Evolutionary conservation across 1,284 basidiomycete genomes (phyloP).

Genomic region (Moesziomyces globuligerus): DNA sequence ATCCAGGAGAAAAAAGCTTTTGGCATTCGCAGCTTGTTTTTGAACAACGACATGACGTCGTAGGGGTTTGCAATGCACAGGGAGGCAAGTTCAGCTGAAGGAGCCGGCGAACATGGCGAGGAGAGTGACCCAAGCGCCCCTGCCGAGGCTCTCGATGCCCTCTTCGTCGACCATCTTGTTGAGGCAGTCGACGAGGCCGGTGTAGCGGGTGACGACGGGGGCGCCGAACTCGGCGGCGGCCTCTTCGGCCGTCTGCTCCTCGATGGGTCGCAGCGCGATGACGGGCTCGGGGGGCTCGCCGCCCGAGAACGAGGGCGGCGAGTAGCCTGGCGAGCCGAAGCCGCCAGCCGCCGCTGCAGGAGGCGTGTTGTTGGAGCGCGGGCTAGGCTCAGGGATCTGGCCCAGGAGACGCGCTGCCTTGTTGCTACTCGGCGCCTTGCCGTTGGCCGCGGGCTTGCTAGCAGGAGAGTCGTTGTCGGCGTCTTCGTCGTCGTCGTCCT

Average conservation of each 20-base stretch:
- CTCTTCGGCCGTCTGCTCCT: slow-evolving; percentile 51
- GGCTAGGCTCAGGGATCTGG: neutral
- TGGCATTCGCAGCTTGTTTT: too few species aligned
- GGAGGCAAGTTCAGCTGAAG: slow-evolving; percentile 38
- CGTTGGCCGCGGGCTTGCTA: slow-evolving; percentile 4
- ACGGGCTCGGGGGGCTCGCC: slow-evolving; percentile 64
- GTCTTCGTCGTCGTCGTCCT: slow-evolving; percentile 56
- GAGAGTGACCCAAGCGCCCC: slow-evolving; percentile 62
- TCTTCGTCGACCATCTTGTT: slow-evolving; percentile 65
- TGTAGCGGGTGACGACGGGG: slow-evolving; percentile 59
- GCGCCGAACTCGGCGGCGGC: slow-evolving; percentile 62
- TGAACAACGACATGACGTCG: neutral
- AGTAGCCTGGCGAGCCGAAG: slow-evolving; percentile 19
- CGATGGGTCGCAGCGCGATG: slow-evolving; percentile 64
- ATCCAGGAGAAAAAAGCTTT: too few species aligned
- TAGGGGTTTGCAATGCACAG: neutral
- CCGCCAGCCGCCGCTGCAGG: neutral
- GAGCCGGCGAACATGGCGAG: slow-evolving; percentile 53
- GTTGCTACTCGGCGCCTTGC: neutral
- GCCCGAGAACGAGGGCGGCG: slow-evolving; percentile 18
- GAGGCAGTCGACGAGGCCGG: slow-evolving; percentile 59
- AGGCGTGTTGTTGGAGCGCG: neutral
- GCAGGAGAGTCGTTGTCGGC: slow-evolving; percentile 17
- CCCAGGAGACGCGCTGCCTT: slow-evolving; percentile 24
- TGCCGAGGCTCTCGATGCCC: slow-evolving; percentile 60